Evolutionary conservation across 257 asterid species (phyloP), one percentile per base, ranked within the genome.

Genomic region (Anisodus acutangulus): DNA sequence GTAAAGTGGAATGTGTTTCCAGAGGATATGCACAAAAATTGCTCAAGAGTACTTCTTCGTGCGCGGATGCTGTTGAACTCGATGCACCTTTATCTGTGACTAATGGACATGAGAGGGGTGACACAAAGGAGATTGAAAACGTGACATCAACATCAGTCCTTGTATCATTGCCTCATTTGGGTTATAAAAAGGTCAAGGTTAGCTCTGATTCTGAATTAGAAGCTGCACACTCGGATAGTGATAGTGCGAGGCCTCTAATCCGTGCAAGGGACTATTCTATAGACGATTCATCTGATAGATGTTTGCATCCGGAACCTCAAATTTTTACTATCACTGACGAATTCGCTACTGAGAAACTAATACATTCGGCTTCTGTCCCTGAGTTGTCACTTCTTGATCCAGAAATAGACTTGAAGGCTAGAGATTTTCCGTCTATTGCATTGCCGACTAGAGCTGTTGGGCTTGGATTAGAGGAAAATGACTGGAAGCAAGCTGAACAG

Each of bases 1-100:
- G 98, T 89, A 84, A 91, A 67, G 91, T 86, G 85, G 85, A 86
- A 49, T 88, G 84, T 86, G 80, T 85, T 71, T 67, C 91, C 31
- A 85, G 87, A 66, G 84, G 87, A 63, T 82, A 83, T 85, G 55
- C 83, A 31, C 41, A 78, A 15, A 82, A 84, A 16, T 69, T 88
- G 67, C 64, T 82, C 62, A 84, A 17, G 80, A 76, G 81, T 58
- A 86, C 79, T 70, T 71, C 90, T 85, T 83, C 82, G 19, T 85
- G 87, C 67, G 71, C 79, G 41, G 85, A 84, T 86, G 88, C 85
- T 31, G 63, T 41, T 71, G 90, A 87, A 45, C 16, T 85, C 35
- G 35, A 31, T 31, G 35, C 35, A 1, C 35, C 35, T 31, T 31
- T 31, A 31, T 31, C 35, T 31, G 35, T 31, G 68, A 62, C 81